A percentile compares a stretch with the other conserved stretches of the same genome.
Evolutionary conservation across 371 early-diverging fungal genomes (phyloP).

Genomic region (Mortierella sp.): DNA sequence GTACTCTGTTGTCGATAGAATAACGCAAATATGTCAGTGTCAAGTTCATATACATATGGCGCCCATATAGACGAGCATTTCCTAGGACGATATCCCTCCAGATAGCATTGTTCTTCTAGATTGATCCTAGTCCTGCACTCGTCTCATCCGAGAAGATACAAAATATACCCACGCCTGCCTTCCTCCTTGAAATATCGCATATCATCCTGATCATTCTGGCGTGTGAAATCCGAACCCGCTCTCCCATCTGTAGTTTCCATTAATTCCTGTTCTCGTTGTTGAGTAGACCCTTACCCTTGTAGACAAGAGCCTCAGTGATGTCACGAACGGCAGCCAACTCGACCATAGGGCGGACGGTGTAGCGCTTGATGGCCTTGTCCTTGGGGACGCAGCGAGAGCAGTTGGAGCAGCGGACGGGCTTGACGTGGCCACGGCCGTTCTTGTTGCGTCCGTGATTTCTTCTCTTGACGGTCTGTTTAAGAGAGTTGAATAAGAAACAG

Average conservation of each 20-base stretch:
- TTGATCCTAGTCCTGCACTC: no score
- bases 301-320: conserved; percentile 96
- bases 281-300: conserved; percentile 70
- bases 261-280: not conserved
- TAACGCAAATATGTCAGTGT: conserved; percentile 2
- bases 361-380: conserved; percentile 99
- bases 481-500: no score
- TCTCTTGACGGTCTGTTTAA: conserved; percentile 92
- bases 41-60: not conserved
- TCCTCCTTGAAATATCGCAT: no score
- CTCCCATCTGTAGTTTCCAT: no score
- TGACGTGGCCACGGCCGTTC: conserved; percentile 98
- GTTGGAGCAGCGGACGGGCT: conserved; percentile 98
- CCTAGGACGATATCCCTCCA: no score
- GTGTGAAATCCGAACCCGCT: no score
- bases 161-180: no score
- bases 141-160: no score
- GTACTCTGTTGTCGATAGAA: conserved; percentile 68
- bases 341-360: conserved; percentile 98
- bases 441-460: conserved; percentile 99
- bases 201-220: no score
- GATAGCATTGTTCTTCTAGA: no score
- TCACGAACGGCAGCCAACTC: conserved; percentile 98
- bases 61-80: no score
- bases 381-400: conserved; percentile 98